Evolutionary conservation across 1,284 basidiomycete species (phyloP).

Genomic region (Ceraceosorus guamensis): DNA sequence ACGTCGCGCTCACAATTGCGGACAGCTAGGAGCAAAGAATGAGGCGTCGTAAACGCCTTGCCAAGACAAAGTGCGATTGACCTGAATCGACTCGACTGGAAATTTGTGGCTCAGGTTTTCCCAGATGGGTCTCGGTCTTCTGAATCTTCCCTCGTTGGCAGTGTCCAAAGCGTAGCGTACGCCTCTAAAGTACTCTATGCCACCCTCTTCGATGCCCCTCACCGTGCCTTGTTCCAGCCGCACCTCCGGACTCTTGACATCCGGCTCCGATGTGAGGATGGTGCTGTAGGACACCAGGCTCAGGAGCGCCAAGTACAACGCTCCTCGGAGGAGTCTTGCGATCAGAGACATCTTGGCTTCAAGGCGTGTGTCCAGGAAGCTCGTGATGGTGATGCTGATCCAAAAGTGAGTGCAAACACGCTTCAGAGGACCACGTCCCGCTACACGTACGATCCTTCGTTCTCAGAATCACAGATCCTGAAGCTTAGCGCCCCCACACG

Average conservation of each 20-base stretch:
- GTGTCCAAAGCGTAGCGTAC: conserved; percentile 7
- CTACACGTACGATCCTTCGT: no score
- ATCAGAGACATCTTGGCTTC: no score
- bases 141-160: not conserved
- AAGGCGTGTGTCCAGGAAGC: no score
- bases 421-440: no score
- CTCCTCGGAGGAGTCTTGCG: no score
- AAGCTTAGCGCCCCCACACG: no score
- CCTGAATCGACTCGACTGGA: conserved; percentile 1
- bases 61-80: conserved; percentile 6
- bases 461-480: no score
- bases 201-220: not conserved
- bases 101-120: conserved; percentile 2
- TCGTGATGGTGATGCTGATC: no score
- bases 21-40: conserved; percentile 17
- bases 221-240: conserved; percentile 5
- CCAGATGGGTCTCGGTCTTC: conserved; percentile 6
- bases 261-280: not conserved
- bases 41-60: conserved; percentile 8
- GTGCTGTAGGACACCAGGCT: not conserved
- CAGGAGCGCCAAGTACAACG: no score
- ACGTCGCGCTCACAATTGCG: not conserved
- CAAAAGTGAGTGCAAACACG: no score
- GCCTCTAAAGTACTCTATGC: conserved; percentile 7
- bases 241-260: not conserved